Evolutionary conservation across 768 basidiomycete genomes (phyloP), one percentile per base, ranked within the genome.

Genomic region (Phanerochaete sordida): DNA sequence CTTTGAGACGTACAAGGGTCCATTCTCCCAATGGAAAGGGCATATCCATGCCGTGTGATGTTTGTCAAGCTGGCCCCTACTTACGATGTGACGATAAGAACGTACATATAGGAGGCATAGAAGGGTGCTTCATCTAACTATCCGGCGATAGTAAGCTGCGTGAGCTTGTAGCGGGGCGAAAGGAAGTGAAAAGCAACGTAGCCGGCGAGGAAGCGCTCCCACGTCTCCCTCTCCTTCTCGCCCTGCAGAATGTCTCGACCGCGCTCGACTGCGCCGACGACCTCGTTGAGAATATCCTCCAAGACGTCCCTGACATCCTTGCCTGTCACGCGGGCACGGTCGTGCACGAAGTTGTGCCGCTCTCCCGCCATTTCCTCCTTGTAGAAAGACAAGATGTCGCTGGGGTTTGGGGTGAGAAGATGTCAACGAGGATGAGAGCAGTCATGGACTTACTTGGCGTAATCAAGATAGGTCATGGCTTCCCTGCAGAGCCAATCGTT

Each of bases 381-480:
- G 57, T 64, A 56, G 53, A 64, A 64, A 3, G 63, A 64, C 1
- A 64, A 35, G 19, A 64, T 49, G 45, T 64, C 63, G 45, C 63
- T 64, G 51, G n/a, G n/a, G n/a, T n/a, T n/a, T n/a, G n/a, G 15
- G 13, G 27, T 43, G 31, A 26, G 24, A n/a, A 30, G n/a, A 16
- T 28, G 21, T 12, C 16, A 8, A 3, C 4, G 37, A 24, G 39
- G 9, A 28, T 5, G 43, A 33, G 3, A 2, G 8, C 26, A 12
- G 11, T n/a, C n/a, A 11, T 57, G 13, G 12, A 70, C 75, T 55
- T 27, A 79, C 79, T 79, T 79, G 54, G 61, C 68, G 23, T 73
- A 71, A 28, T 73, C 67, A 8, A 64, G 27, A 23, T 52, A 63
- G 11, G 57, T 43, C 16, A 53, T 48, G 3, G 57, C 16, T 37